Conservation (phyloP, 305 asterid species). For the Salvia sclarea region DNA sequence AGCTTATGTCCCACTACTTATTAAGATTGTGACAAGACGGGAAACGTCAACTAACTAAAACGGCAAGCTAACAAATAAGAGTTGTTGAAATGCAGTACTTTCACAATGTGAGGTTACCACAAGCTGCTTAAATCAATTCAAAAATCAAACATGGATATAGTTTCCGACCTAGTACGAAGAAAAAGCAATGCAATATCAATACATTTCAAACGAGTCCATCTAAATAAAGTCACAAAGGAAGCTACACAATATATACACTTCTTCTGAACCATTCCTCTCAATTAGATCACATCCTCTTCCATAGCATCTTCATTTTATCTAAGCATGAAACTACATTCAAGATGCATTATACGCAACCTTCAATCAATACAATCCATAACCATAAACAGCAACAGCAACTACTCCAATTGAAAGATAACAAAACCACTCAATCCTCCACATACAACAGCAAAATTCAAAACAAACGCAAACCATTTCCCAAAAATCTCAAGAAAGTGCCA, state of each 20-base stretch:
- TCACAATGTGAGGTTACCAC: neutral
- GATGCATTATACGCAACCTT: neutral
- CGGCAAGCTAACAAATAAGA: neutral
- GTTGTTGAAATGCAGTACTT: neutral
- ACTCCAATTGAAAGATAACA: neutral
- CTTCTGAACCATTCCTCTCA: neutral
- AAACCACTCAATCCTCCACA: neutral
- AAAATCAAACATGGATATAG: neutral
- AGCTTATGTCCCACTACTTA: too few species aligned
- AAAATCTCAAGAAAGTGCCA: neutral
- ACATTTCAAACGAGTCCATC: neutral
- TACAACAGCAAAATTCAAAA: neutral
- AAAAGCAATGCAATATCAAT: neutral
- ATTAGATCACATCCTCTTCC: neutral
- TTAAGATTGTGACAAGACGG: neutral
- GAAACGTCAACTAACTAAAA: neutral
- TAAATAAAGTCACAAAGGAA: constrained; percentile 1
- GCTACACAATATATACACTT: neutral
- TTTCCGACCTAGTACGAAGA: neutral
- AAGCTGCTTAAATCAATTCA: neutral
- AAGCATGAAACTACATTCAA: neutral
- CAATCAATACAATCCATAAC: neutral
- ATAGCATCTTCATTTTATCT: neutral
- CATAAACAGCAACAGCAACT: too few species aligned
- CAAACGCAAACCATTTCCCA: neutral